Percentiles rank a stretch among this genome's conserved stretches.
Conservation (phyloP, 306 rosid species). For the Crotalaria pallida region DNA sequence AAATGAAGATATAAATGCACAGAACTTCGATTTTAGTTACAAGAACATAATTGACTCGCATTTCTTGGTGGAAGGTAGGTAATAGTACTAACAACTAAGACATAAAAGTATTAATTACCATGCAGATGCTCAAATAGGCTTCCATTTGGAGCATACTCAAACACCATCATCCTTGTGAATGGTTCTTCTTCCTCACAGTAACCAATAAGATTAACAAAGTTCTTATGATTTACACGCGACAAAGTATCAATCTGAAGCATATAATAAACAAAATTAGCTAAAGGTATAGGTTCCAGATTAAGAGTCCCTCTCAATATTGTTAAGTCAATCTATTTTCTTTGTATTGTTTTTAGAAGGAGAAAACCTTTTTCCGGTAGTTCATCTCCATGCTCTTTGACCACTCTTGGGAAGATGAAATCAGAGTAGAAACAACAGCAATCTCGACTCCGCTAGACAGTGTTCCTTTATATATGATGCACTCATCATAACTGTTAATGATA, state of each 20-base stretch:
- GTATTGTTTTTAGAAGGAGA: neutral
- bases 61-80: neutral
- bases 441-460: constrained; percentile 89
- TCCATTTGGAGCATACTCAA: constrained; percentile 95
- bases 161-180: constrained; percentile 84
- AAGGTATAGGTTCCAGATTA: neutral
- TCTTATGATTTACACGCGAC: constrained; percentile 87
- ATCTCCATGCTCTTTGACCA: constrained; percentile 72
- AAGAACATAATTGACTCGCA: neutral
- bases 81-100: neutral
- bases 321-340: neutral
- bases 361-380: constrained; percentile 70
- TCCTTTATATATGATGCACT: constrained; percentile 70
- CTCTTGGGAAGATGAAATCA: constrained; percentile 42
- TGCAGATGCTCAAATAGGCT: constrained; percentile 73
- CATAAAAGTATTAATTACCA: constrained; percentile 48
- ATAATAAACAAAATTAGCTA: constrained; percentile 9
- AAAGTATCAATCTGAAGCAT: constrained; percentile 62
- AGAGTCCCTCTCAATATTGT: neutral
- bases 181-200: constrained; percentile 90
- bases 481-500: constrained; percentile 41
- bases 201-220: constrained; percentile 86
- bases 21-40: neutral
- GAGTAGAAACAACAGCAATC: constrained; percentile 79
- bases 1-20: constrained; percentile 11